Evolutionary conservation across 2,329 filamentous ascomycete genomes (phyloP).

Genomic region (Huntiella bhutanensis): DNA sequence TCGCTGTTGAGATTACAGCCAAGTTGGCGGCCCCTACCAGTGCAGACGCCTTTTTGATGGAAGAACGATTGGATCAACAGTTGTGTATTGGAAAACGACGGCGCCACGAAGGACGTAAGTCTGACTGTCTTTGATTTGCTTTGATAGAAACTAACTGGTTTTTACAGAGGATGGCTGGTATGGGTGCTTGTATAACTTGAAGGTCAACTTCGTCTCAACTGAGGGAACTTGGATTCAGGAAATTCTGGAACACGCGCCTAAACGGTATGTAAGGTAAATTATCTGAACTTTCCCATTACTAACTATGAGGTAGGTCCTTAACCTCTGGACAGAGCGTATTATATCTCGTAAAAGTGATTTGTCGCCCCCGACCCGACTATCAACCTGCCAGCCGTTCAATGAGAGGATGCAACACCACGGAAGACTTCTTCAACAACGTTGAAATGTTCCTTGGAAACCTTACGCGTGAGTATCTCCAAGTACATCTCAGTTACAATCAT

Average conservation of each 20-base stretch:
- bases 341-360: constrained; percentile 26
- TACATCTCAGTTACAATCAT: constrained; percentile 35
- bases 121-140: neutral
- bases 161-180: constrained; percentile 17
- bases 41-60: constrained; percentile 11
- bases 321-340: constrained; percentile 26
- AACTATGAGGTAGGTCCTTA: constrained; percentile 20
- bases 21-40: constrained; percentile 17
- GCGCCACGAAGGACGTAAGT: constrained; percentile 11
- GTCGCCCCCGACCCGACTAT: constrained; percentile 2
- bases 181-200: constrained; percentile 31
- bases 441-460: constrained; percentile 35
- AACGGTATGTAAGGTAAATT: constrained; percentile 20
- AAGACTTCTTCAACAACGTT: constrained; percentile 39
- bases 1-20: constrained; percentile 28
- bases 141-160: neutral
- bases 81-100: constrained; percentile 11
- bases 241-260: constrained; percentile 25
- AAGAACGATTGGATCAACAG: constrained; percentile 9
- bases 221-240: constrained; percentile 24
- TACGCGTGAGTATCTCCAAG: constrained; percentile 29
- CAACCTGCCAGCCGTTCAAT: neutral
- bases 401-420: constrained; percentile 18
- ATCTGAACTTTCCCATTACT: neutral
- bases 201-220: constrained; percentile 26